Conservation (phyloP, 2,329 filamentous ascomycete genomes). For the Epichloe scottii region DNA sequence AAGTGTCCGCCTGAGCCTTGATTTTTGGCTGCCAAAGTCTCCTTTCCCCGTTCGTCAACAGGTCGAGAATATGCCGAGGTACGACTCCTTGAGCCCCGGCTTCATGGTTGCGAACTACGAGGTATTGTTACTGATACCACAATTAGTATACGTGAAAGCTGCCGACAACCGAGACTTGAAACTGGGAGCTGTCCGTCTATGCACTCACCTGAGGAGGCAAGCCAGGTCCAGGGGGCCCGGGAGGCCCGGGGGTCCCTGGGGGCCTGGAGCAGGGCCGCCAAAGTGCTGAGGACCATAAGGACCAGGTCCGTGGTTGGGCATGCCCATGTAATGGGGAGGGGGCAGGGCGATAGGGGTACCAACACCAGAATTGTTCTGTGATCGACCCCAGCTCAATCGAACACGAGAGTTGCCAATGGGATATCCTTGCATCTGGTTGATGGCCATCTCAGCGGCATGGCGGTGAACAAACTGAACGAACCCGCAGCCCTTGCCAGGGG, state of each 20-base stretch:
- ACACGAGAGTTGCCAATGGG: slow-evolving; percentile 98
- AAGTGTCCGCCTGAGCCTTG: slow-evolving; percentile 2
- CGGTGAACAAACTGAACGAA: slow-evolving; percentile 99
- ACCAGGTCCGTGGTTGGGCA: slow-evolving; percentile 30
- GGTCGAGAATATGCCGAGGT: neutral
- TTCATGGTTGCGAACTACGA: too few relatives aligned
- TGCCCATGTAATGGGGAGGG: slow-evolving; percentile 45
- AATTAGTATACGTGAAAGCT: slow-evolving; percentile 1
- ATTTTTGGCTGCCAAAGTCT: neutral
- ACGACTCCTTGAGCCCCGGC: too few relatives aligned
- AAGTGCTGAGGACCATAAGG: slow-evolving; percentile 28
- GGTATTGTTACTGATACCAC: neutral
- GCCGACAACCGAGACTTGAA: neutral
- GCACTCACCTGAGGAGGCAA: slow-evolving; percentile 27
- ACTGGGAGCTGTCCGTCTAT: neutral
- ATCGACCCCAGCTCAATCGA: slow-evolving; percentile 92
- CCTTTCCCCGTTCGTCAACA: neutral
- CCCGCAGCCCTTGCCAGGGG: slow-evolving; percentile 97
- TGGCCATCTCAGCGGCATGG: slow-evolving; percentile 98
- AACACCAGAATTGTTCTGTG: slow-evolving; percentile 97
- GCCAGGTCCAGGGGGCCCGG: slow-evolving; percentile 23
- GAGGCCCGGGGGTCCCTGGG: slow-evolving; percentile 25
- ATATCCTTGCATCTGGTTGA: slow-evolving; percentile 99
- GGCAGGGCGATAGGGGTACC: slow-evolving; percentile 91
- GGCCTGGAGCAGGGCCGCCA: slow-evolving; percentile 24